Evolutionary conservation across 1,139 yeast genomes (phyloP).

Genomic region (Blastobotrys persicus): DNA sequence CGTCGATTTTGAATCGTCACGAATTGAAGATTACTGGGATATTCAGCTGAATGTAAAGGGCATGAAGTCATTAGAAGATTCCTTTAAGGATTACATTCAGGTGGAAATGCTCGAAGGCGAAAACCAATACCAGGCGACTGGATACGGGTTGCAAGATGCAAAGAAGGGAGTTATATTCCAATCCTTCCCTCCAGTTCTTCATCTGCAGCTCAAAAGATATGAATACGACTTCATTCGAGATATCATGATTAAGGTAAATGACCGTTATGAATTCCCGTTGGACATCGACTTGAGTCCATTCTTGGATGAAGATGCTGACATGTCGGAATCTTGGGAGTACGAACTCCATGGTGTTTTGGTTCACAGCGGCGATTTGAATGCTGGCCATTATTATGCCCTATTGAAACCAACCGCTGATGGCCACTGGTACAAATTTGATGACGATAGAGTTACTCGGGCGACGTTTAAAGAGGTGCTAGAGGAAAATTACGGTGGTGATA

Average conservation of each 20-base stretch:
- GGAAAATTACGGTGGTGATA: constrained; percentile 84
- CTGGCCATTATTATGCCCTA: constrained; percentile 95
- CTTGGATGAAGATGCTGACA: constrained; percentile 55
- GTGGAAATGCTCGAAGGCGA: constrained; percentile 91
- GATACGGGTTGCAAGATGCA: constrained; percentile 91
- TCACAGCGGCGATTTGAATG: constrained; percentile 92
- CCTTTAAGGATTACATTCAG: constrained; percentile 84
- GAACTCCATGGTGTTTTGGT: constrained; percentile 90
- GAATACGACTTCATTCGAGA: constrained; percentile 93
- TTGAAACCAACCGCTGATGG: constrained; percentile 73
- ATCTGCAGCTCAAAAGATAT: constrained; percentile 87
- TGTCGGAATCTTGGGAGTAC: constrained; percentile 66
- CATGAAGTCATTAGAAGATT: constrained; percentile 63
- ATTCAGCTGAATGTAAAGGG: constrained; percentile 92
- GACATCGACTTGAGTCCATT: constrained; percentile 77
- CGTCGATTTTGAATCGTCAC: constrained; percentile 91
- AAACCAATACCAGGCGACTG: constrained; percentile 92
- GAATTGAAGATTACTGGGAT: constrained; percentile 97
- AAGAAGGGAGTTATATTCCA: constrained; percentile 93
- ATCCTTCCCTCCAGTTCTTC: constrained; percentile 88
- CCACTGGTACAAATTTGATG: constrained; percentile 91
- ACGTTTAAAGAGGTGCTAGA: constrained; percentile 83
- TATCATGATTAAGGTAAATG: constrained; percentile 86
- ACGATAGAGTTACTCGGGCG: constrained; percentile 87
- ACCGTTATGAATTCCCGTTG: constrained; percentile 86